Base-by-base conservation (phyloP, 2,329 filamentous ascomycete genomes). In the Sphaerostilbella broomeana region DNA sequence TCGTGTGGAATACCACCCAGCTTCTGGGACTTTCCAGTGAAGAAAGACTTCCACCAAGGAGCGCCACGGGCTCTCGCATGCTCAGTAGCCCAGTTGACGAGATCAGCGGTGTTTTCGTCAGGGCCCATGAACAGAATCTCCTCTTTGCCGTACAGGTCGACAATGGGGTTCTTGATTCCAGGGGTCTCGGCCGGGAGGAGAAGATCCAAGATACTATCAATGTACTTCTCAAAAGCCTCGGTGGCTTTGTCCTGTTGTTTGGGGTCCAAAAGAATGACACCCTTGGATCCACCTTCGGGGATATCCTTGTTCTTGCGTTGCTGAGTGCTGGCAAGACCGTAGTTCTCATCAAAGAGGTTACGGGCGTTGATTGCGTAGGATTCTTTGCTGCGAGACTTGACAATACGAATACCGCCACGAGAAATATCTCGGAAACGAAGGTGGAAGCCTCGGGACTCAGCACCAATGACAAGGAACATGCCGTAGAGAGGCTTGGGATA, bases 271-370 rank as follows among this genome's bases (percentile, higher is more conserved):
- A 98, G 75, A 45, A 98, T 90, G 42, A 98, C 92, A 68, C 92
- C 92, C 71, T 98, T 98, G 55, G 90, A 94, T 40, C 92, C 92
- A 48, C 92, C 92, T 68, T 98, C 92, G 3, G 92, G 92, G 37
- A 98, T 98, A 56, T 98, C 92, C 72, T 98, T 98, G 75, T 98
- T 98, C 77, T 98, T 98, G 58, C 92, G 86, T 68, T 98, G 92
- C 66, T 98, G 92, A 0, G 92, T 98, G 65, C 94, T 97, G 49
- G 92, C 90, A 45, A 98, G 77, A 48, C 92, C 94, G 67, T 98
- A 98, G 67, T 98, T 98, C 69, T 98, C 92, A 53, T 98, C 92
- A 55, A 98, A 98, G 47, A 98, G 75, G 42, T 88, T 95, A 44
- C 92, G 84, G 25, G 89, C 89, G 59, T 98, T 98, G 72, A 97